Evolutionary conservation across 2,329 filamentous ascomycete species (phyloP).

Genomic region (Helotiales sp.): DNA sequence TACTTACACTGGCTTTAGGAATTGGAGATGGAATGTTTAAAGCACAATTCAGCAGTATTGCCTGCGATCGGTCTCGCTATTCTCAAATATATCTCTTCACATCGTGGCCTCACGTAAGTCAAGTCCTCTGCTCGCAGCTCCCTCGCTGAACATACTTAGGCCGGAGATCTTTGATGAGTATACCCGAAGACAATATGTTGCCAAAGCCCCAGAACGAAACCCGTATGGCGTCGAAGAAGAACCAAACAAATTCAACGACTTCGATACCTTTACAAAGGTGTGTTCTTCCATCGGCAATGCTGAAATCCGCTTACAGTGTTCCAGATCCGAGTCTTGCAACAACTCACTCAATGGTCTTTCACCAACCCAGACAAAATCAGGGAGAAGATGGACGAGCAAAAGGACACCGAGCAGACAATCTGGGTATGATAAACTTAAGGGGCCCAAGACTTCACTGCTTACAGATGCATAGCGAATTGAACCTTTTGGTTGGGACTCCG

Average conservation of each 20-base stretch:
- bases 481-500: constrained; percentile 82
- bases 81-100: constrained; percentile 90
- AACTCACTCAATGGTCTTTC: constrained; percentile 87
- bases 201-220: constrained; percentile 77
- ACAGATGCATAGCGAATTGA: constrained; percentile 62
- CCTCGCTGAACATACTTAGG: constrained; percentile 48
- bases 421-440: constrained; percentile 60
- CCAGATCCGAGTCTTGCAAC: constrained; percentile 76
- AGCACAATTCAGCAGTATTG: constrained; percentile 72
- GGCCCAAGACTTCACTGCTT: background rate
- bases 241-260: constrained; percentile 73
- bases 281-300: constrained; percentile 32
- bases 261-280: constrained; percentile 81
- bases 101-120: constrained; percentile 85
- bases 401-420: constrained; percentile 74
- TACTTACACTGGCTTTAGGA: constrained; percentile 56
- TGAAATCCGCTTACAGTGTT: constrained; percentile 45
- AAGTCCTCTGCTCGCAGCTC: background rate
- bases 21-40: constrained; percentile 84
- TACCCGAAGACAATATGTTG: constrained; percentile 80
- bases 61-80: constrained; percentile 81
- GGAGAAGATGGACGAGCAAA: constrained; percentile 80
- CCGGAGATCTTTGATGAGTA: constrained; percentile 91
- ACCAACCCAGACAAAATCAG: constrained; percentile 83
- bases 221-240: constrained; percentile 80